Evolutionary conservation across 176 grass and related monocot species (phyloP).

Genomic region (Oryza glaberrima): DNA sequence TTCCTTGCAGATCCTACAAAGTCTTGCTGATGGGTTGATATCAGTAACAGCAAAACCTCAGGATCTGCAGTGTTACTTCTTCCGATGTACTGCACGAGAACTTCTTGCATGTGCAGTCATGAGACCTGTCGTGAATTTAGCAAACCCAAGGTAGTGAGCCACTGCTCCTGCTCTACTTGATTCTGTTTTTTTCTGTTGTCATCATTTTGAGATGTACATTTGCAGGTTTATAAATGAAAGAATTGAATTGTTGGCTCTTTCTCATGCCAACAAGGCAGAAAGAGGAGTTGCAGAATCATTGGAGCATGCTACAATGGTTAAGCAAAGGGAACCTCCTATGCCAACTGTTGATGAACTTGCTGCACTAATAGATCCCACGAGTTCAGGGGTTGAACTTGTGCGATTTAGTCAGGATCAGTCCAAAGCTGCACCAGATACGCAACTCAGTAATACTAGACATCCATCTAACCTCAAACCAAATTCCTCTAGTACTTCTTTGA

Average conservation of each 20-base stretch:
- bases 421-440: constrained; percentile 47
- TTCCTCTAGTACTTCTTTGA: constrained; percentile 24
- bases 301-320: constrained; percentile 51
- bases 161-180: constrained; percentile 22
- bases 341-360: constrained; percentile 77
- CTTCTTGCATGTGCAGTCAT: constrained; percentile 93
- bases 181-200: constrained; percentile 15
- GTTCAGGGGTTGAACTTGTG: constrained; percentile 94
- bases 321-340: constrained; percentile 60
- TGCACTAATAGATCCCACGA: constrained; percentile 67
- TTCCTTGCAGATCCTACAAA: constrained; percentile 72
- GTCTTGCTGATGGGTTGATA: constrained; percentile 71
- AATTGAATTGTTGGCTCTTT: constrained; percentile 82
- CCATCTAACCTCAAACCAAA: constrained; percentile 37
- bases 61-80: constrained; percentile 85
- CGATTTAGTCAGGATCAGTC: constrained; percentile 57
- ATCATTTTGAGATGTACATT: constrained; percentile 41
- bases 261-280: constrained; percentile 58
- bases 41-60: constrained; percentile 72
- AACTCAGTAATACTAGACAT: constrained; percentile 46
- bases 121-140: constrained; percentile 84
- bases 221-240: constrained; percentile 99
- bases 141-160: constrained; percentile 81
- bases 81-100: constrained; percentile 74
- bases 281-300: constrained; percentile 57